Base-by-base conservation (phyloP, 139 green algal genomes). In the Chlorella vulgaris region DNA sequence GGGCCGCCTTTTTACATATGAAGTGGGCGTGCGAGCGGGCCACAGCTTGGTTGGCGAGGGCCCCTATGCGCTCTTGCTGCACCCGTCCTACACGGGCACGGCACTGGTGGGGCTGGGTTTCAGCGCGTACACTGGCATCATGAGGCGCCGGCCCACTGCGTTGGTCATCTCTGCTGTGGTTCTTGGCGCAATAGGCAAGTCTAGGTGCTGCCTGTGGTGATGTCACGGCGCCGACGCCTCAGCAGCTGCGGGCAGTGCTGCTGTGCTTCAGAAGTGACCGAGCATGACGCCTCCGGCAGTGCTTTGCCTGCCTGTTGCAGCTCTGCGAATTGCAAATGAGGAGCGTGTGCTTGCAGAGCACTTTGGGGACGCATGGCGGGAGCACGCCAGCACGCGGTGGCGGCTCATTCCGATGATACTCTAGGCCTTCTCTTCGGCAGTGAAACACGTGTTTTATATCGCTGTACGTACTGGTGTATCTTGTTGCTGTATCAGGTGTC, bases 1-100 rank as follows among this genome's bases (percentile, higher is more conserved):
- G n/a, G 77, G 77, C 36, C 55, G 68, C 0, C 36, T 83, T 33
- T 83, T 83, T 50, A 83, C 77, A 3, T 83, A 75, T 18, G 55
- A 83, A 21, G 62, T 83, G 24, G 68, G 60, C 50, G 65, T 83
- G 28, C 77, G 77, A 0, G 1, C 35, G 5, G 68, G 31, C 39
- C 77, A 83, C 26, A 26, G 29, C 1, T 36, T 83, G 62, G 36
- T 83, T 10, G 21, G 28, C 35, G 43, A 26, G 4, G 77, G 77
- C 26, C 77, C 77, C 55, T 83, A 83, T 38, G 3, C 28, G 7
- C 68, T 58, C 10, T 15, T 83, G 0, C 50, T 71, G 28, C 77
- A 83, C 51, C 77, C 77, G 2, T 33, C 8, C 40, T 83, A 83
- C 38, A 43, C 40, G 0, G 77, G 77, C 36, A 38, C 65, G 0